Evolutionary conservation across 1,284 basidiomycete species (phyloP).

Genomic region (Albatrellus sp.): DNA sequence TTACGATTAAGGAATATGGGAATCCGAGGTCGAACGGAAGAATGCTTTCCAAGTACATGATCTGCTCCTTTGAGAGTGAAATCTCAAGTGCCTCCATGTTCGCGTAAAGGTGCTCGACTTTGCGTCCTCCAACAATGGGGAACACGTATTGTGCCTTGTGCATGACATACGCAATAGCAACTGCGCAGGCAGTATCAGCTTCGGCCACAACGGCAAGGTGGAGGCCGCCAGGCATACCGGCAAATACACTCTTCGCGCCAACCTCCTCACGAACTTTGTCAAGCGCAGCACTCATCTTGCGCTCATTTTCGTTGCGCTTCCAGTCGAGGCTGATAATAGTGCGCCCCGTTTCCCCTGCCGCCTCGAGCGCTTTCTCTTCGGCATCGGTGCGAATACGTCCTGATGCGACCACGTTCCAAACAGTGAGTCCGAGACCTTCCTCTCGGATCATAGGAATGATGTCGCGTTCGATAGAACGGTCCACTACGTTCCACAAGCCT

Average conservation of each 20-base stretch:
- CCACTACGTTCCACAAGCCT: conserved; percentile 34
- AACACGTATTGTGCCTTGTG: conserved; percentile 17
- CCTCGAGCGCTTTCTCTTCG: conserved; percentile 16
- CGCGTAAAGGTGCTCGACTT: conserved; percentile 19
- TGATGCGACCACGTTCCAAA: conserved; percentile 21
- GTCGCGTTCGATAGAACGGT: conserved; percentile 35
- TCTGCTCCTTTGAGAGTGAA: conserved; percentile 17
- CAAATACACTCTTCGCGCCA: conserved; percentile 15
- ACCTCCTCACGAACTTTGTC: conserved; percentile 16
- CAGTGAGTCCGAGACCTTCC: conserved; percentile 22
- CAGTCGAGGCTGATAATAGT: conserved; percentile 7
- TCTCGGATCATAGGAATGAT: conserved; percentile 38
- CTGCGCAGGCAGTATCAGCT: background rate
- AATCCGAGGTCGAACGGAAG: conserved; percentile 5
- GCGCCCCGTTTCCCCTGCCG: conserved; percentile 16
- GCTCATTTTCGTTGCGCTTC: conserved; percentile 16
- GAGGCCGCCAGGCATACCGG: conserved; percentile 6
- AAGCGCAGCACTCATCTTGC: conserved; percentile 13
- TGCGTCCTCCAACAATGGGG: conserved; percentile 22
- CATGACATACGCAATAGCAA: conserved; percentile 10
- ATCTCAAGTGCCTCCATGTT: conserved; percentile 22
- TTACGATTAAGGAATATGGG: conserved; percentile 3
- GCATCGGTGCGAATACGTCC: conserved; percentile 19
- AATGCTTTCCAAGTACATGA: conserved; percentile 7
- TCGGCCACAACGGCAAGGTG: background rate